phyloP scores from a whole-genome alignment of 306 rosid genomes.

The Dryas drummondii region DNA sequence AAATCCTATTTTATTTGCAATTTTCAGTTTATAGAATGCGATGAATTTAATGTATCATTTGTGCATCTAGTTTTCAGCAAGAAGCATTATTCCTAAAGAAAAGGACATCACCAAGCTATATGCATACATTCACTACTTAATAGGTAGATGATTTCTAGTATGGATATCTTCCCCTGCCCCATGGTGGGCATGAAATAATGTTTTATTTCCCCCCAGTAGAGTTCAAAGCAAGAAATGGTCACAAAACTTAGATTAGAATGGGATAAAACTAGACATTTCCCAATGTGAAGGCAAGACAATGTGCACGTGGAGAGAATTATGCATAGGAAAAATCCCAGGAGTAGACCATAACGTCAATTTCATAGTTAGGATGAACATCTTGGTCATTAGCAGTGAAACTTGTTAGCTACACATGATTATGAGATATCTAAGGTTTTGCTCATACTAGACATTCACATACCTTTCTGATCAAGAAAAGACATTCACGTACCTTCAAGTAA shows the following conservation, averaged over 20 bases:
- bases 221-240: neutral
- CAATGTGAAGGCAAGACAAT: neutral
- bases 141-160: neutral
- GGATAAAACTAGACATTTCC: neutral
- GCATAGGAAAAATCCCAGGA: neutral
- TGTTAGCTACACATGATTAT: neutral
- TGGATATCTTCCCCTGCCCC: neutral
- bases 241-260: neutral
- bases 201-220: neutral
- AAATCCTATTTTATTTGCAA: neutral
- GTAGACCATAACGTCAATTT: neutral
- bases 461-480: neutral
- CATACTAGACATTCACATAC: conserved; percentile 40
- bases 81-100: neutral
- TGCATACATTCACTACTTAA: neutral
- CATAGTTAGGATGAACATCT: neutral
- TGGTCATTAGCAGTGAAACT: neutral
- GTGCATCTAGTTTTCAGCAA: neutral
- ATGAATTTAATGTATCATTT: neutral
- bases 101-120: neutral
- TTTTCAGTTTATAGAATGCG: neutral
- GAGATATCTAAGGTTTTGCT: conserved; percentile 2
- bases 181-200: neutral
- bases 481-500: conserved; percentile 61
- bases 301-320: neutral